Evolutionary conservation across 1,139 yeast genomes (phyloP), one percentile per base, ranked within the genome.

Genomic region (Blastobotrys elegans): DNA sequence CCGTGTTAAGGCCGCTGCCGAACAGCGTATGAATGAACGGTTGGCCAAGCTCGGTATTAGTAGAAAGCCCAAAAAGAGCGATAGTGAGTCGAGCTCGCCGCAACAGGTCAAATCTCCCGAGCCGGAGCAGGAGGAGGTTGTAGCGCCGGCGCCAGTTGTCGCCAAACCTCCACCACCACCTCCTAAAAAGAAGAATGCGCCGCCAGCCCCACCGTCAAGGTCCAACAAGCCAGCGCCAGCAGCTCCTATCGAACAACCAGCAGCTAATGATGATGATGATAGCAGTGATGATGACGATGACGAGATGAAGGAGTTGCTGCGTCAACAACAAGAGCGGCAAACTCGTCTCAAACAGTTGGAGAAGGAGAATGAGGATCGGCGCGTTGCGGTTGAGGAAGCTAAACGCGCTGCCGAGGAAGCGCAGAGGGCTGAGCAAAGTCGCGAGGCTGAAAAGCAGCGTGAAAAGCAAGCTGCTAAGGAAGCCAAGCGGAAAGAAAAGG

Each of bases 1-100:
- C 5, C 81, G 82, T 56, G 83, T 89, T 51, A 88, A 87, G 62
- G 96, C 92, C 11, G 95, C 87, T 60, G 97, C 97, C 0, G 87
- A 85, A 57, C 80, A 84, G 65, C 78, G 88, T 60, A 89, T 90
- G 95, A 83, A 81, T 54, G 97, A 89, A 59, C 74, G 94, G 58
- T 73, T 89, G 62, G 96, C 96, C 1, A 85, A 84, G 54, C 74
- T 90, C 50, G 97, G 97, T 1, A 79, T 87, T 46, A 71, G 77
- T 27, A 73, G 84, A 55, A 64, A 65, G 34, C 50, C 56, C 32
- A 55, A 55, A 33, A 33, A 41, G 39, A 18, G 20, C 6, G 21
- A 33, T 24, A 24, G 27, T 24, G 17, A 33, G 3, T 24, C 27
- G 5, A 24, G 17, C 14, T n/a, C 18, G 22, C 37, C 37, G 18